Conservation (phyloP, 163 green algal species). For the Chlorella variabilis region DNA sequence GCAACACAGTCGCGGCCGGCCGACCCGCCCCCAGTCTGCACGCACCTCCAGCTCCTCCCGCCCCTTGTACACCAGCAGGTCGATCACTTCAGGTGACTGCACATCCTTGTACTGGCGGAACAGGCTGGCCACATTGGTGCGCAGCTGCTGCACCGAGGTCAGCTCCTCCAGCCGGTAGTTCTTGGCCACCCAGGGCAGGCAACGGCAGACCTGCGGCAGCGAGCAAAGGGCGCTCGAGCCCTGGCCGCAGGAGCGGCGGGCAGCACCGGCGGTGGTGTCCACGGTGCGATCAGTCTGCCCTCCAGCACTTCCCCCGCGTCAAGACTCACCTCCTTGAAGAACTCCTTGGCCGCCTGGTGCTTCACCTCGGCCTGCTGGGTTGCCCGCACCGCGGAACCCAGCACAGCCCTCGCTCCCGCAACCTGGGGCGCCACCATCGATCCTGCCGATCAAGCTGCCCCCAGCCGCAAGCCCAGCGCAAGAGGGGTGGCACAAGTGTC, state of each 20-base stretch:
- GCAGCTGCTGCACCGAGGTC: constrained; percentile 68
- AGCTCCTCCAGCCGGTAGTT: constrained; percentile 87
- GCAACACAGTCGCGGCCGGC: too few species aligned
- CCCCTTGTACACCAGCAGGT: constrained; percentile 90
- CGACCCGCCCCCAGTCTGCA: too few species aligned
- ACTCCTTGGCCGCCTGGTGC: constrained; percentile 46
- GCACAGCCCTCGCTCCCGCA: not conserved
- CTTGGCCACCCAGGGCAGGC: constrained; percentile 77
- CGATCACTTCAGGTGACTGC: constrained; percentile 72
- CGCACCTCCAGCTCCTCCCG: constrained; percentile 81
- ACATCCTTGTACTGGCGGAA: constrained; percentile 78
- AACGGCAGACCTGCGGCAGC: constrained; percentile 73
- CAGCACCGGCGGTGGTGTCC: too few species aligned
- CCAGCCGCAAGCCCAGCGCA: not conserved
- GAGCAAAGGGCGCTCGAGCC: not conserved
- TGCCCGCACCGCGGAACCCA: constrained; percentile 4
- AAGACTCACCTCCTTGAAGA: constrained; percentile 55
- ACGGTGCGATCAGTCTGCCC: not conserved
- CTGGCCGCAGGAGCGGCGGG: too few species aligned
- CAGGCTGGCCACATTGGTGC: constrained; percentile 68
- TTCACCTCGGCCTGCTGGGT: not conserved
- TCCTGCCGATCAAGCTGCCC: not conserved
- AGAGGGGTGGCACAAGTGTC: not conserved
- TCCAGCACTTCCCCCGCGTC: too few species aligned
- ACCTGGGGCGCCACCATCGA: constrained; percentile 2